Evolutionary conservation across 2,329 filamentous ascomycete species (phyloP), one percentile per base, ranked within the genome.

Genomic region (Venturia aucupariae): DNA sequence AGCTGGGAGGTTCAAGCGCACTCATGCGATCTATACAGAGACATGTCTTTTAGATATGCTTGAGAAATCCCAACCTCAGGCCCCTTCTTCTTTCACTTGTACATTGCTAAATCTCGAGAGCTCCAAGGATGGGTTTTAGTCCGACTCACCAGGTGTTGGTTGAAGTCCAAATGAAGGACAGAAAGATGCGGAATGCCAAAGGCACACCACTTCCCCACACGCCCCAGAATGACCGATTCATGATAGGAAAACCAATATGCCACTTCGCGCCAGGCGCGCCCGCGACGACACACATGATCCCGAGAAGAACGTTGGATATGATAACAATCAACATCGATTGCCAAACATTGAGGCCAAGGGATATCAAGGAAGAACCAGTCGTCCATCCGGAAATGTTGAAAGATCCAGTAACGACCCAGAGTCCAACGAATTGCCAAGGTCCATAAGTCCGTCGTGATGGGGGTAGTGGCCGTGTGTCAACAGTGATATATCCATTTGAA

Each of bases 191-290:
- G 32, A 78, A 72, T 19, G 76, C 66, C 57, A 80, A 71, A 15
- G 72, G 70, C 32, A 79, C 67, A 65, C 75, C 75, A 8, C 73
- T 70, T 1, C 78, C 78, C 22, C 72, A 75, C 66, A 77, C 71
- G 17, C 78, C 78, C 75, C 75, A 79, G 32, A 76, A 71, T n/a
- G 72, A 71, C 4, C 78, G 71, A 17, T 72, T 72, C 6, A 74
- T 70, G 17, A 80, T 75, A 0, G 78, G 74, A 51, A 78, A 80
- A 7, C 76, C 76, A 41, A 79, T 76, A 65, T 79, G 77, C 69
- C 76, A 78, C 61, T 73, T 69, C 6, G 76, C 76, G 22, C 76
- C 76, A 19, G 75, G 73, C 32, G 70, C 72, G 55, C 76, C 76
- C 41, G 73, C 76, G 42, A 71, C 66, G 42, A 75, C 72, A 30